These are phyloP conservation scores for Sporisorium iseilematis-ciliati DNA, from an alignment of 1,284 basidiomycete genomes.

Conservation along the genomic window DNA sequence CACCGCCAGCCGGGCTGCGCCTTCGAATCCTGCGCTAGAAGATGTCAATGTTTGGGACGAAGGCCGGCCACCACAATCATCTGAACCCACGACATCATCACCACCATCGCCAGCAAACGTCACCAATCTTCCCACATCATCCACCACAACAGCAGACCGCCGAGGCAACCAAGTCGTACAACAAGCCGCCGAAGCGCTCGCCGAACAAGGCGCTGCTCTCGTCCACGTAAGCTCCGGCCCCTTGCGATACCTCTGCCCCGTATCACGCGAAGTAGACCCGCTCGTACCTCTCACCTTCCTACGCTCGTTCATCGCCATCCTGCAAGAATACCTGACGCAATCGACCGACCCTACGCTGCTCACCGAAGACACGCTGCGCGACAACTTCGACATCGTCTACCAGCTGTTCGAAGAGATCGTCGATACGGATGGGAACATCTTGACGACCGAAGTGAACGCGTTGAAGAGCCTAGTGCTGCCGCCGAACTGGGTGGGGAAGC, in stretches of 20 bases:
- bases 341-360: constrained; percentile 45
- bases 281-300: constrained; percentile 89
- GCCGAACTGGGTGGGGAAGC: constrained; percentile 63
- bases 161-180: constrained; percentile 30
- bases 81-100: not conserved
- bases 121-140: not conserved
- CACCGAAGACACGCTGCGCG: constrained; percentile 62
- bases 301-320: constrained; percentile 79
- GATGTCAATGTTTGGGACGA: constrained; percentile 54
- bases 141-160: constrained; percentile 3
- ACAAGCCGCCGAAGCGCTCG: constrained; percentile 48
- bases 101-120: not conserved
- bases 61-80: constrained; percentile 2
- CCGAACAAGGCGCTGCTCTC: constrained; percentile 73
- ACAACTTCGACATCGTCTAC: constrained; percentile 67
- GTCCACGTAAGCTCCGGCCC: constrained; percentile 83
- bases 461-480: constrained; percentile 64
- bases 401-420: constrained; percentile 67
- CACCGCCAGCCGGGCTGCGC: constrained; percentile 18
- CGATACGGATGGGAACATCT: constrained; percentile 64
- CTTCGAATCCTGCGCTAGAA: constrained; percentile 11
- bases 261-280: constrained; percentile 88
- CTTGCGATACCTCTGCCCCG: constrained; percentile 81
- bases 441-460: constrained; percentile 63
- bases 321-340: constrained; percentile 63